A percentile compares a stretch with the other conserved stretches of the same genome.
Conservation (phyloP, 148 eudicot species). For the Cornus suecica region DNA sequence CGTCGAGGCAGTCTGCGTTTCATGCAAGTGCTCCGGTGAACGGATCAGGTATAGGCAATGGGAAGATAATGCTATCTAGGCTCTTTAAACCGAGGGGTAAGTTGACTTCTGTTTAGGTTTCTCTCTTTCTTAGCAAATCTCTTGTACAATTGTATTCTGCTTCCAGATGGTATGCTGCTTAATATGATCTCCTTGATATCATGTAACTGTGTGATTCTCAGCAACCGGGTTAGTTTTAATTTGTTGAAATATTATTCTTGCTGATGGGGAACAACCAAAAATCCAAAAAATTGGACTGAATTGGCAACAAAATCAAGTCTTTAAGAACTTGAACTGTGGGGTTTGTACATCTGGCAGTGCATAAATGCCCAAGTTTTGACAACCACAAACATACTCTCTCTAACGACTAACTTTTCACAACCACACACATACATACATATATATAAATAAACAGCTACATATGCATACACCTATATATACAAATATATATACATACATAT, state of each 20-base stretch:
- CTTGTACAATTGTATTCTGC: conserved; percentile 8
- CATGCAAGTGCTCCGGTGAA: conserved; percentile 54
- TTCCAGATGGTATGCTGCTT: background rate
- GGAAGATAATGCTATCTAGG: conserved; percentile 39
- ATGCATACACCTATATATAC: too few species aligned
- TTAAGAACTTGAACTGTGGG: background rate
- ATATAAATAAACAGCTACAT: too few species aligned
- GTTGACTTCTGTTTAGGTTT: conserved; percentile 7
- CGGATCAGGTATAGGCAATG: conserved; percentile 37
- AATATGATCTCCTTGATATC: background rate
- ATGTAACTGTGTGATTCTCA: conserved; percentile 1
- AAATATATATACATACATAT: too few species aligned
- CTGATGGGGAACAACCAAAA: background rate
- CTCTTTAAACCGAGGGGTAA: conserved; percentile 24
- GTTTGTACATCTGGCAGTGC: background rate
- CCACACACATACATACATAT: too few species aligned
- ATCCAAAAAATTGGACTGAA: background rate
- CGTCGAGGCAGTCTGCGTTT: conserved; percentile 73
- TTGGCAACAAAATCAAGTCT: background rate
- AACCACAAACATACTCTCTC: too few species aligned
- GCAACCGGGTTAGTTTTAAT: background rate
- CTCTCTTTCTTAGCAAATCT: background rate
- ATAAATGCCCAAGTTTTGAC: background rate
- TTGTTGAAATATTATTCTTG: conserved; percentile 4
- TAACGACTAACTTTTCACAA: too few species aligned